Evolutionary conservation across 352 stramenopile genomes (phyloP), one percentile per base, ranked within the genome.

Genomic region (Phytophthora chlamydospora): DNA sequence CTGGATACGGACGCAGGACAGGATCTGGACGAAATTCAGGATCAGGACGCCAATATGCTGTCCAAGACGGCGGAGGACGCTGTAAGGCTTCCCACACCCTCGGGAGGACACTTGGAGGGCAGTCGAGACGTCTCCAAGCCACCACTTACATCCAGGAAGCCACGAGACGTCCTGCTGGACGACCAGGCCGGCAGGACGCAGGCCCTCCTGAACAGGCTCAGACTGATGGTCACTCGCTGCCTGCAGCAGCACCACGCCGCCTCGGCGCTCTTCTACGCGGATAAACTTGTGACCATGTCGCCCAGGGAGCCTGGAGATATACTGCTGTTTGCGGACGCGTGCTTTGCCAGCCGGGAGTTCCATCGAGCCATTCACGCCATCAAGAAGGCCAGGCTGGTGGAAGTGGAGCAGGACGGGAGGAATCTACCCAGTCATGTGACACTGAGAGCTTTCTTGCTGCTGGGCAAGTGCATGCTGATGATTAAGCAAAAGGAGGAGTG

Each of bases 401-500:
- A 76, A 12, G 45, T 80, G 31, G 56, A 80, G 17, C 16, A 5
- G 6, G 5, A 45, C 12, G 8, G 14, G 10, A 21, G 38, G 5
- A 49, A 31, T 8, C 27, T 66, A 17, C 49, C 44, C 4, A 64
- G 66, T 11, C 46, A 55, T 8, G 47, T 71, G 33, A 83, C 73
- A 7, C 51, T 96, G 13, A 55, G 73, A 31, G 81, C 88, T 17
- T 73, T 66, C 47, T 43, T 91, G 27, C 47, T 96, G 21, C 54
- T 90, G 1, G 84, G 83, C 8, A 88, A 83, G 39, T 87, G 85
- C 36, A 90, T 92, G 88, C 43, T 93, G 40, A 76, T 78, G 17
- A 89, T 92, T 38, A 91, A 95, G 40, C 83, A 95, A 46, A 91
- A 87, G 40, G 85, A 96, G 39, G 85, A 94, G 45, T 94, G 86